Base-by-base conservation (phyloP, 148 eudicot genomes). In the Pouteria glomerata region DNA sequence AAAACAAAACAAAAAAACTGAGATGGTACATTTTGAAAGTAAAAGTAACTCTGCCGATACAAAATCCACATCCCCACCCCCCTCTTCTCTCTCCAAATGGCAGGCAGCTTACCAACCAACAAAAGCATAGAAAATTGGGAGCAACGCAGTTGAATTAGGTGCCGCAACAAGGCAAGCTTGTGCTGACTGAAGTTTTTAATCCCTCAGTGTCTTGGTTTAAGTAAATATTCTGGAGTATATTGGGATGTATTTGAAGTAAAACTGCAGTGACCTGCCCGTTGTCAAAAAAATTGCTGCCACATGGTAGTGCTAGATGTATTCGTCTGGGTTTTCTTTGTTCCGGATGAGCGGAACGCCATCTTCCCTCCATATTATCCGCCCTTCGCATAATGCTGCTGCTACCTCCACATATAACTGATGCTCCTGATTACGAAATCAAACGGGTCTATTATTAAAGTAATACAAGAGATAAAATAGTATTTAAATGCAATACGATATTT, bases 311-410 rank as follows among this genome's bases (percentile, higher is more conserved):
- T 64, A 64, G 66, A 63, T 70, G 76, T 75, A 87, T 0, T 69
- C 50, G 15, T 79, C 63, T 11, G 92, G 96, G 63, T 89, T 82
- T 72, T 86, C 89, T 78, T 78, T 86, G 82, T 85, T 81, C 73
- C 27, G 88, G 68, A 90, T 87, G 34, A 90, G 78, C 26, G 97
- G 98, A 37, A 93, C 95, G 21, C 95, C 97, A 74, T 91, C 98
- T 72, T 87, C 88, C 77, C 98, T 87, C 95, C 92, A 93, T 23
- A 82, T 74, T 60, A 93, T 72, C 34, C 91, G 83, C 37, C 84
- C 97, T 75, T 87, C 93, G 42, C 98, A 90, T 68, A 93, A 67
- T 63, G 97, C 97, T 34, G 84, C 77, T 48, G 82, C 92, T 63
- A 87, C 92, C 57, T 93, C 93, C 48, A 87, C 92, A 68, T 93